Evolutionary conservation across 1,139 yeast species (phyloP), one percentile per base, ranked within the genome.

Genomic region (Hyphopichia burtonii): DNA sequence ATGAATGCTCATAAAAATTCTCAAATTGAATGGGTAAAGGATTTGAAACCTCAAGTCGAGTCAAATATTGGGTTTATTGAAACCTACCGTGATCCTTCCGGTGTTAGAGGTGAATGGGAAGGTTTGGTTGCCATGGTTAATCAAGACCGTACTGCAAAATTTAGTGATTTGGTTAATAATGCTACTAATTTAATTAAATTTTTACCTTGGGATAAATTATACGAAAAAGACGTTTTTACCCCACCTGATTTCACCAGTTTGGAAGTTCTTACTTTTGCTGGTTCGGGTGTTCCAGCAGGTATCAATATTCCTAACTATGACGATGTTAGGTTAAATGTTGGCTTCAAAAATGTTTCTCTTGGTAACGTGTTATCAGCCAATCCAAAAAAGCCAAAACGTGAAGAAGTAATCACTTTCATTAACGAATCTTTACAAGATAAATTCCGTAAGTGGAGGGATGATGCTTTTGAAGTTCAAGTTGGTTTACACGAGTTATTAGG

Each of bases 21-120:
- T 0, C 96, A 89, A 63, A 80, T 83, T 45, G 75, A 78, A 50
- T 89, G 96, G 96, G 95, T 89, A 45, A 86, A 86, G 58, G 96
- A 89, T 59, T 65, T 86, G 42, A 84, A 88, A 7, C 96, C 96
- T 12, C 70, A 70, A 31, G 91, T 89, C 22, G 96, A 89, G 64
- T 82, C 93, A 37, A 87, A 89, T 58, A 80, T 88, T 53, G 96
- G 96, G 0, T 89, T 88, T 59, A 88, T 89, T 54, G 96, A 89
- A 67, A 88, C 96, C 25, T 89, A 89, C 65, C 76, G 96, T 62
- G 96, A 88, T 59, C 96, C 96, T 14, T 79, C 91, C 16, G 96
- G 96, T 38, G 89, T 88, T 37, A 80, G 93, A 58, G 96, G 96
- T 46, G 96, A 89, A 66, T 89, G 94, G 93, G 96, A 89, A 67